Evolutionary conservation across 768 basidiomycete species (phyloP), one percentile per base, ranked within the genome.

Genomic region (Phylloporus sp.): DNA sequence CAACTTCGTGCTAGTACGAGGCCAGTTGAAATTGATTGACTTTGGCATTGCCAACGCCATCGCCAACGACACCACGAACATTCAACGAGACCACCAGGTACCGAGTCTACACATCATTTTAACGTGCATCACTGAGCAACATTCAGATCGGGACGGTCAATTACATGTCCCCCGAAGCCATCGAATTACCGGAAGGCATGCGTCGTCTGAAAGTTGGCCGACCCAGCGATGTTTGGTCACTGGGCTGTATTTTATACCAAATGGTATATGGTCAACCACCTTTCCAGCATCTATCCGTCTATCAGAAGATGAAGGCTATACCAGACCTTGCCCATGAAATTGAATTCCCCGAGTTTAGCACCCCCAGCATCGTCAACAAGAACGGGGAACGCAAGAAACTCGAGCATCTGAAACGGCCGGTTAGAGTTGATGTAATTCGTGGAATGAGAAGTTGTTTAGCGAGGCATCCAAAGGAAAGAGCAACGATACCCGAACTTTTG

Each of bases 21-120:
- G 95, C 6, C 88, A 92, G 58, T 76, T 99, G 50, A 99, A 99
- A 78, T 74, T 99, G 56, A 99, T 99, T 58, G 95, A 99, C 68
- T 99, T 99, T 64, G 95, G 95, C n/a, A 99, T 99, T 62, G 95
- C 95, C 13, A 97, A 97, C 65, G 95, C 95, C 9, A 95, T 99
- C 58, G 94, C 95, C 16, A 97, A 95, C 64, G 95, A 99, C 61
- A 99, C 95, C 2, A 97, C 95, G 3, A 97, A 99, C 63, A 97
- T 98, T 51, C 93, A 95, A 58, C 80, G 95, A 50, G 95, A 99
- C 59, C 90, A 92, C 63, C 93, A 95, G 80, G 92, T 91, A 60
- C 26, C 72, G 24, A 40, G 8, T 35, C 47, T 31, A 32, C 36
- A 13, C 22, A 32, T 7, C 26, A 22, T 41, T 23, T 18, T 38